A percentile compares a stretch with the other conserved stretches of the same genome.
phyloP scores from a whole-genome alignment of 495 filamentous ascomycete species.

The Penicillium parvum region DNA sequence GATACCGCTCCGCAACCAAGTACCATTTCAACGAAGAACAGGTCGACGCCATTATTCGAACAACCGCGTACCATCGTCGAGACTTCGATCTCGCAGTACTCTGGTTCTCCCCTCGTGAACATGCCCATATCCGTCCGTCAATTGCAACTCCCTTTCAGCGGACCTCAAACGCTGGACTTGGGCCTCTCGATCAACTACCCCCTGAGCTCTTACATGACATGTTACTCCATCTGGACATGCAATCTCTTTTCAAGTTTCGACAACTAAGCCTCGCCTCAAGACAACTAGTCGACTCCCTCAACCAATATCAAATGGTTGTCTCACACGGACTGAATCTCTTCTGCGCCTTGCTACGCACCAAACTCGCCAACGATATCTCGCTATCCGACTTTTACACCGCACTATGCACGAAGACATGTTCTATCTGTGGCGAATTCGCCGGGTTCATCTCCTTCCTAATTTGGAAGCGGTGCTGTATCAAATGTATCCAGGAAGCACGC shows the following conservation, averaged over 20 bases:
- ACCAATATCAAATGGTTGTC: slow-evolving; percentile 29
- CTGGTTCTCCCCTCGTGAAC: slow-evolving; percentile 28
- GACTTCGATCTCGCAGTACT: slow-evolving; percentile 30
- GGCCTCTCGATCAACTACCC: slow-evolving; percentile 32
- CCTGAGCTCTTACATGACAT: slow-evolving; percentile 33
- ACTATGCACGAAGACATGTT: slow-evolving; percentile 32
- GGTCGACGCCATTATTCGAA: slow-evolving; percentile 23
- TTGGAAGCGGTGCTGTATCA: slow-evolving; percentile 35
- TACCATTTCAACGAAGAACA: slow-evolving; percentile 21
- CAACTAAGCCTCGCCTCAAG: slow-evolving; percentile 33
- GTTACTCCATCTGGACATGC: slow-evolving; percentile 32
- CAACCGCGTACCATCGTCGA: slow-evolving; percentile 33
- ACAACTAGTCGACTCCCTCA: slow-evolving; percentile 32
- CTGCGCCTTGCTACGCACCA: slow-evolving; percentile 37
- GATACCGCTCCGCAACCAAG: slow-evolving; percentile 19
- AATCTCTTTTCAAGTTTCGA: slow-evolving; percentile 36
- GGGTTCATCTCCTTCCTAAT: slow-evolving; percentile 31
- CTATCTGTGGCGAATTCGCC: slow-evolving; percentile 29
- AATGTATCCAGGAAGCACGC: slow-evolving; percentile 25
- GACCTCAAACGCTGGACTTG: slow-evolving; percentile 21
- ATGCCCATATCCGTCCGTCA: slow-evolving; percentile 16
- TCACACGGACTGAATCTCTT: slow-evolving; percentile 35
- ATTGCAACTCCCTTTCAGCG: slow-evolving; percentile 32
- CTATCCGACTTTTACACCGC: slow-evolving; percentile 31
- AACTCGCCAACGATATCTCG: slow-evolving; percentile 23